Base-by-base conservation (phyloP, 345 rosid genomes). In the Brassica juncea region DNA sequence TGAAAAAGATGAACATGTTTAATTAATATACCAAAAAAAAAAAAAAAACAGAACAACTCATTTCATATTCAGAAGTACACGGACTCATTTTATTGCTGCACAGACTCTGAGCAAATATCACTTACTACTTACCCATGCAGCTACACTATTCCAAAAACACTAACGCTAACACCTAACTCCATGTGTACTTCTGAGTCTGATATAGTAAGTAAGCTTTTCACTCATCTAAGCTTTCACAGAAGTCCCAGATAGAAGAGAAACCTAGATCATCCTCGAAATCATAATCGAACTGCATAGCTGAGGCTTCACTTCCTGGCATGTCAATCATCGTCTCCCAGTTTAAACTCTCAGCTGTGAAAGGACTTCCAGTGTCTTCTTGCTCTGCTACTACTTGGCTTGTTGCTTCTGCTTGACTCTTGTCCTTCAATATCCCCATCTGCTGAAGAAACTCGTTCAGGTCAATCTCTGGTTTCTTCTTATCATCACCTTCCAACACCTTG, bases 371-470 rank as follows among this genome's bases (percentile, higher is more conserved):
- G 9, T 85, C 88, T 8, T 86, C 80, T 3, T 85, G 80, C 71
- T 88, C 81, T 19, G 19, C 85, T 9, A 75, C 73, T 27, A 52
- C 80, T 27, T 79, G 81, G 34, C 79, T 19, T 19, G 71, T 19
- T 19, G 71, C 86, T 54, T 77, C 84, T 8, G 19, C 70, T 19
- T 65, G 87, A 31, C 34, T 76, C 19, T 86, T 86, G 5, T 76
- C 87, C 71, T 89, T 90, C 63, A 88, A 73, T 42, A 95, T 88
- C 39, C 97, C 99, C 30, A 93, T 59, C 73, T 95, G 99, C 83
- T 93, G 90, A 70, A 95, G 97, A 67, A 91, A 93, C 93, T 93
- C 99, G 28, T 86, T 91, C 12, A 95, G 86, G 83, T 93, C 97
- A 74, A 95, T 88, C 90, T 93, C 96, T 8, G 91, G 93, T 84